Evolutionary conservation across 305 asterid species (phyloP), one percentile per base, ranked within the genome.

Genomic region (Plantago coronopus): DNA sequence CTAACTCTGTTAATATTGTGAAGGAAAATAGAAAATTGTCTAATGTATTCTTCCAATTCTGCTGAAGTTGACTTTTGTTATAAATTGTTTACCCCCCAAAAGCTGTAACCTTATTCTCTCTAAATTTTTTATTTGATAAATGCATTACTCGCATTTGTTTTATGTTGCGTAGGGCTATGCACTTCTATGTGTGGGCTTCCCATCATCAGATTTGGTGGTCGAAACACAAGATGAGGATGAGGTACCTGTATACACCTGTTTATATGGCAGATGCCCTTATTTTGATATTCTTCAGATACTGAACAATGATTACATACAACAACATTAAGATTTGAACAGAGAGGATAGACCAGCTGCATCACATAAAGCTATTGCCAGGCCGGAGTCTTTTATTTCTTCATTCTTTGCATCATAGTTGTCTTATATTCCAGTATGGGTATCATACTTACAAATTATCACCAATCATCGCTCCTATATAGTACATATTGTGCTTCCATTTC

Each of bases 171-270:
- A 91, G 98, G 98, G 98, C 10, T 93, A 93, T 82, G 98, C 98
- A 17, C 96, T 93, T 74, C 88, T 93, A 17, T 93, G 98, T 27
- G 98, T 89, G 67, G 96, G 98, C 72, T 87, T 76, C 77, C 99
- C 99, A 1, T 82, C 89, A 43, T 85, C 99, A 55, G 99, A 93
- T 74, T 80, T 93, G 59, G 97, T 83, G 83, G 96, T 93, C 58
- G 99, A 89, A 78, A 93, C 99, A 47, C 96, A 93, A 71, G 97
- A 93, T 48, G 97, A 93, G 77, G 99, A 93, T 66, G 99, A 93
- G 99, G 99, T 93, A 83, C 48, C 47, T 38, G 20, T 25, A n/a
- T 25, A 25, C 29, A 17, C 17, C 34, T 60, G 23, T 63, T 34
- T 64, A 25, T 64, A 25, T 58, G 20, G 40, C 19, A 23, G 27